Evolutionary conservation across 768 basidiomycete genomes (phyloP), one percentile per base, ranked within the genome.

Genomic region (Dioszegia crocea): DNA sequence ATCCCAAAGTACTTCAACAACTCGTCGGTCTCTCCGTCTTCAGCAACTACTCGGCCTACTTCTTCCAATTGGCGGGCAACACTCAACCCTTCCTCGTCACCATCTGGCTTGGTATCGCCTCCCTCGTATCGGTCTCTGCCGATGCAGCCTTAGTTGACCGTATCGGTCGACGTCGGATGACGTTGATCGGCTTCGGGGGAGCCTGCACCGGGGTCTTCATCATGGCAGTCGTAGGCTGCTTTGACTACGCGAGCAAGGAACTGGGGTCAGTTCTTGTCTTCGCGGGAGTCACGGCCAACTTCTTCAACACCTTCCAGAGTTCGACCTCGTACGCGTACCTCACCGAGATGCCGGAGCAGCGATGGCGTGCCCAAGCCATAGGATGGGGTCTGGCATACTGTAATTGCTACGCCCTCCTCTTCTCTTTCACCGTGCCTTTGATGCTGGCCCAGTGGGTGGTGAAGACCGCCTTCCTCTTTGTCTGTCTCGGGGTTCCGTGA

Each of bases 1-100:
- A 56, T 54, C 66, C 66, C 40, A 68, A 68, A 47, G 62, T 67
- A 19, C 47, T 64, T 5, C 62, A 63, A 56, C 63, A 68, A 56
- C 62, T 68, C 43, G 57, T 62, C 19, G 66, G 66, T 9, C 59
- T 64, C 19, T 29, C 48, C n/a, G 51, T 68, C 17, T 64, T 64
- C 58, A 44, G 26, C 29, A 31, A 31, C 0, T 60, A 68, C 33
- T 51, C 61, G 4, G 47, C 66, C 40, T 67, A 67, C 47, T 67
- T 67, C 63, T 67, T 60, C 54, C 53, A 55, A 30, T 27, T 63
- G 16, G 62, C 62, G 1, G 62, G 62, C 8, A 60, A 60, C 53
- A 19, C 19, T 8, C 26, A 56, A 14, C 58, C 62, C 2, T 63
- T 63, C 62, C 12, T 33, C 9, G 44, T 61, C 33, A 64, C 63